phyloP scores from a whole-genome alignment of 176 grass and related monocot species.

The Oryza officinalis region DNA sequence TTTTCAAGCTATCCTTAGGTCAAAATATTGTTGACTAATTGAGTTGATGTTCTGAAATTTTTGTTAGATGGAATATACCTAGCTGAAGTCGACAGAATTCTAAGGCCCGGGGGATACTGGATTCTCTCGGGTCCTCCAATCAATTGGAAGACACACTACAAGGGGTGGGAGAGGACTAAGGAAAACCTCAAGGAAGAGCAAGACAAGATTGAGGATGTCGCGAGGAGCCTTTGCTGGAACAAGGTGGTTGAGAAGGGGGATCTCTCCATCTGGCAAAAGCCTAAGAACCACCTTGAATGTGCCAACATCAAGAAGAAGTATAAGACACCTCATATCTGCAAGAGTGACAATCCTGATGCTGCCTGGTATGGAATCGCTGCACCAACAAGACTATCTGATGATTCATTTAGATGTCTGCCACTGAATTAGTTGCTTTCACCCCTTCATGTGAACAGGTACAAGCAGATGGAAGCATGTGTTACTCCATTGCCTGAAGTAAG shows the following conservation, averaged over 20 bases:
- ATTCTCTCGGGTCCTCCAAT: conserved; percentile 87
- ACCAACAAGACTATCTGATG: neutral
- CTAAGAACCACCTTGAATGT: conserved; percentile 84
- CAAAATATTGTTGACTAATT: conserved; percentile 12
- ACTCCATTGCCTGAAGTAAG: conserved; percentile 87
- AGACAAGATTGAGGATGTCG: conserved; percentile 78
- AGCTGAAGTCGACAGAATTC: conserved; percentile 82
- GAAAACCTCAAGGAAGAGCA: conserved; percentile 85
- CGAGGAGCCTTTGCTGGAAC: conserved; percentile 84
- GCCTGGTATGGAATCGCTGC: conserved; percentile 63
- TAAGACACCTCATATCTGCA: conserved; percentile 83
- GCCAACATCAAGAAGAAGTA: conserved; percentile 53
- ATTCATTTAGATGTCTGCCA: neutral
- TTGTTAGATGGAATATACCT: conserved; percentile 87
- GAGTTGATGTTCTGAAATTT: neutral
- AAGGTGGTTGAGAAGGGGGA: conserved; percentile 79
- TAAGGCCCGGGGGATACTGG: conserved; percentile 96
- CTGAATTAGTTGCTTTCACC: conserved; percentile 8
- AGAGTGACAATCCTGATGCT: conserved; percentile 71
- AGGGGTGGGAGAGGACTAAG: conserved; percentile 80
- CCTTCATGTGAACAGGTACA: conserved; percentile 58
- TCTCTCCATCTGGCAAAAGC: conserved; percentile 93
- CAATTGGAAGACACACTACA: conserved; percentile 83
- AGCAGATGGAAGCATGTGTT: conserved; percentile 82
- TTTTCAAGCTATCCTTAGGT: conserved; percentile 18